These are phyloP conservation scores for Ensete ventricosum DNA, from an alignment of 176 grass and related monocot species.

Conservation along the genomic window DNA sequence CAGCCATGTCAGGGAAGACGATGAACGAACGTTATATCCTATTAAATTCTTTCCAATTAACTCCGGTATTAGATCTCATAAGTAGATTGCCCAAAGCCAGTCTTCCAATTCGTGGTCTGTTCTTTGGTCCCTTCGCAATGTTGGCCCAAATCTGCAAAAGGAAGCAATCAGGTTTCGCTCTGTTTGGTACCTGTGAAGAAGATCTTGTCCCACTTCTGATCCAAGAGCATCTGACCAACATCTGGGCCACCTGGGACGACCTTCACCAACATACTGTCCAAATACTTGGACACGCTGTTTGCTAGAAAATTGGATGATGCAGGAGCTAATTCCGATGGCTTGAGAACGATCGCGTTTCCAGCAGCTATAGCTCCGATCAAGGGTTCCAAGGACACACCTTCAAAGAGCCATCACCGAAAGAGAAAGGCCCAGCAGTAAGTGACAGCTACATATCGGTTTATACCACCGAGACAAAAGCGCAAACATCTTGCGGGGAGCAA, in stretches of 20 bases:
- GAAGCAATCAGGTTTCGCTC: too few relatives aligned
- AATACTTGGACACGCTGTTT: constrained; percentile 38
- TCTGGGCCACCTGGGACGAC: constrained; percentile 51
- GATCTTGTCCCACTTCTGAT: constrained; percentile 83
- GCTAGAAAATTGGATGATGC: constrained; percentile 45
- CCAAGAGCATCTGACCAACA: constrained; percentile 60
- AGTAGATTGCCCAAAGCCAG: too few relatives aligned
- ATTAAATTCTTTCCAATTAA: too few relatives aligned
- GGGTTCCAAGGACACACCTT: constrained; percentile 83
- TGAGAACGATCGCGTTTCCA: constrained; percentile 66
- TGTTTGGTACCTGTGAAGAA: constrained; percentile 66
- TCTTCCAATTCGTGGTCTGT: too few relatives aligned
- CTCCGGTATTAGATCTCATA: too few relatives aligned
- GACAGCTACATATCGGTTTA: too few relatives aligned
- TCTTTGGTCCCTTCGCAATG: too few relatives aligned
- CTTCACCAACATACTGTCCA: constrained; percentile 63
- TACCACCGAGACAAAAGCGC: not conserved
- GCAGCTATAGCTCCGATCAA: constrained; percentile 73
- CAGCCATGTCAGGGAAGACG: not conserved
- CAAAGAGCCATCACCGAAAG: not conserved
- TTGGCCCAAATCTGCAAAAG: too few relatives aligned
- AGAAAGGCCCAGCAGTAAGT: too few relatives aligned
- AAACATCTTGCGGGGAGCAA: not conserved
- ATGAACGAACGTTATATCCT: too few relatives aligned
- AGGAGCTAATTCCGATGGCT: constrained; percentile 81